Base-by-base conservation (phyloP, 176 grass and related monocot species). In the Oryza glaberrima region DNA sequence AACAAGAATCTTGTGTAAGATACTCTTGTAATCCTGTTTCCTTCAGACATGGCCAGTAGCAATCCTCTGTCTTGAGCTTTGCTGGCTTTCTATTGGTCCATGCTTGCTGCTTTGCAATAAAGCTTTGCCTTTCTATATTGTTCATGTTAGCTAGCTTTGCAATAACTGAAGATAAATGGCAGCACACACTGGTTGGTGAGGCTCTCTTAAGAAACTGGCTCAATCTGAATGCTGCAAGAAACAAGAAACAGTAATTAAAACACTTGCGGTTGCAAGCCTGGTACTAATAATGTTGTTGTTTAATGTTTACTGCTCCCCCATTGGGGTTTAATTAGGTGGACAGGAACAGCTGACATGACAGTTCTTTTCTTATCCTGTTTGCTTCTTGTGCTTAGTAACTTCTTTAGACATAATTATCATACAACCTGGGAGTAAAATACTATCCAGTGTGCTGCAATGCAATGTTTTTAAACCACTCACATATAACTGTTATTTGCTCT, bases 351-450 rank as follows among this genome's bases (percentile, higher is more conserved):
- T 71, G 65, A 77, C 65, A 69, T 48, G 72, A 46, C 15, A 51
- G 26, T 88, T 77, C 65, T 47, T 81, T 47, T 80, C 56, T 58
- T 32, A 81, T 75, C 63, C 0, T 68, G 46, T 40, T 86, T 86
- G 61, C 77, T 44, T 67, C 22, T 81, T 76, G 71, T 65, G 72
- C 68, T 81, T 32, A 68, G 78, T 56, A 76, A 76, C 36, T 76
- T 82, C 17, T 25, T 25, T 43, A 73, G 45, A 67, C 77, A 74
- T 58, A 58, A 67, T 49, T n/a, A 86, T 56, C 30, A 75, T 75
- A 23, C 14, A 79, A 20, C 25, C 26, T 26, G 28, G 41, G 15
- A 16, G 22, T 28, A 52, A 44, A 25, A 61, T 36, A 49, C 47
- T 49, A 14, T 23, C 3, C 5, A 56, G 10, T 54, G 14, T 34